Evolutionary conservation across 345 rosid species (phyloP), one percentile per base, ranked within the genome.

Genomic region (Sapria himalayana): DNA sequence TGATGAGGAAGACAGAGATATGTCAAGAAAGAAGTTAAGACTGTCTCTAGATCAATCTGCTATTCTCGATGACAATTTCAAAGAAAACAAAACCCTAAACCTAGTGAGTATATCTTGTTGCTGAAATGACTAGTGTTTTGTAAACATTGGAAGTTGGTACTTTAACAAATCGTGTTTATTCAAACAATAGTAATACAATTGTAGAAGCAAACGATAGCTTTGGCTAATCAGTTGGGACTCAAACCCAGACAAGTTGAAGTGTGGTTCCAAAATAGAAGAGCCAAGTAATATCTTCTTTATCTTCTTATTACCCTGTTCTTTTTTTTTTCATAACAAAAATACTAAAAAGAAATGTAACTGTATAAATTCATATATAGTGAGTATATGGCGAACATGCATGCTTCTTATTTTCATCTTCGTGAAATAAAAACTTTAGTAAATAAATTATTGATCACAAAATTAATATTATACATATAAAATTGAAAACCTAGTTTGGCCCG

Each of bases 11-110:
- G 93, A 78, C 12, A 94, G 94, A 4, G 96, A 84, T 17, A 73
- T 60, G 32, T 91, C 85, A 1, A 75, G 94, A 43, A 91, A 91
- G 70, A 91, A 91, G 48, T 92, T 91, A 29, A 65, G 99, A 55
- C 66, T 91, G 7, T 75, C 94, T 4, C 84, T 77, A 69, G 96
- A 80, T 48, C 99, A 91, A 65, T 73, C 99, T 32, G 85, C 89
- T 37, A 60, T 78, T 56, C 84, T 91, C 2, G 99, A 91, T 58
- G 96, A 80, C 34, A 84, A 74, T 65, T 91, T 91, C 49, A 85
- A 78, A 41, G 94, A 91, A 24, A 82, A 91, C 57, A 80, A 57
- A 61, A 91, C 99, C 54, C 99, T 91, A 39, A 91, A 84, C 48
- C 99, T 94, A 2, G 97, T 86, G 69, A 61, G 73, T 69, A 5